Conservation (phyloP, 179 eudicot genomes). For the Actinidia chinensis region DNA sequence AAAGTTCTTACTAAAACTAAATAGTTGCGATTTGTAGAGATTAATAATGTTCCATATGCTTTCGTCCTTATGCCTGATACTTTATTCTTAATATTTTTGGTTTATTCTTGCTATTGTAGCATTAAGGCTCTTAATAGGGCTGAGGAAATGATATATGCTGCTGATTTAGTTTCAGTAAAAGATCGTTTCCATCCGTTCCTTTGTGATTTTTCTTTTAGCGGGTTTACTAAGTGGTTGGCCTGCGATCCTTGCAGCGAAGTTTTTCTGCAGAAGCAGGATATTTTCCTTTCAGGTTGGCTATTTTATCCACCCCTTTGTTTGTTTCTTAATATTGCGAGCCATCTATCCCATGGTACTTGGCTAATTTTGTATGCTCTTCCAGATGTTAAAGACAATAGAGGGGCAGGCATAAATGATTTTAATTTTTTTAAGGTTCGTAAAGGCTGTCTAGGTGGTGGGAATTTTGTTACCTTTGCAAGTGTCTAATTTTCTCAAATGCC, state of each 20-base stretch:
- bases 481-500: neutral
- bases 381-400: conserved; percentile 30
- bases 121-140: conserved; percentile 84
- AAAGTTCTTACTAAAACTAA: neutral
- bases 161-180: conserved; percentile 32
- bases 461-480: conserved; percentile 84
- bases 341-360: neutral
- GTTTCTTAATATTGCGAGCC: neutral
- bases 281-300: conserved; percentile 42
- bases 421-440: conserved; percentile 30
- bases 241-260: conserved; percentile 48
- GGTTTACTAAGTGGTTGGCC: conserved; percentile 67
- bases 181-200: conserved; percentile 18
- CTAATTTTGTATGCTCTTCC: conserved; percentile 16
- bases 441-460: conserved; percentile 76
- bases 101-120: conserved; percentile 90
- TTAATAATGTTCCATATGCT: neutral
- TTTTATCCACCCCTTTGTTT: neutral
- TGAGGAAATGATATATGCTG: conserved; percentile 47
- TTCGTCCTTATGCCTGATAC: neutral
- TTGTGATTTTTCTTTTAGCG: conserved; percentile 6
- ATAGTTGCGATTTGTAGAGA: neutral
- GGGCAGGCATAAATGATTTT: conserved; percentile 14
- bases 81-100: conserved; percentile 3
- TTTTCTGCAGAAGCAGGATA: conserved; percentile 30